phyloP scores from a whole-genome alignment of 192 early-diverging fungal genomes.

The Coemansia sp. region DNA sequence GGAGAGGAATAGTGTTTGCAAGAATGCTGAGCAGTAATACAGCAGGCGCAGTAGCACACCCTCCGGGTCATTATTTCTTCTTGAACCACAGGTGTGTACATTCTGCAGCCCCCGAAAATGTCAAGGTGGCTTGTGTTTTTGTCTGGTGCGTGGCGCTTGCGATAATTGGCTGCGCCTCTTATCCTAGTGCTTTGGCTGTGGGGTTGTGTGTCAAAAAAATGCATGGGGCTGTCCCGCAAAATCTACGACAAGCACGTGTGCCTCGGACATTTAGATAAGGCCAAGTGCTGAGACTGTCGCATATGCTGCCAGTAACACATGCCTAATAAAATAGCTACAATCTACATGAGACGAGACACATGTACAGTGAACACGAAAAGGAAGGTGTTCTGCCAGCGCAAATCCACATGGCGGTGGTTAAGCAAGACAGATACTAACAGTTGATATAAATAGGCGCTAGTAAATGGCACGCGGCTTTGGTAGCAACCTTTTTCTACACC shows the following conservation, averaged over 20 bases:
- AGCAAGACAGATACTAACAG: not conserved
- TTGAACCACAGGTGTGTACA: not conserved
- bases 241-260: not conserved
- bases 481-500: not conserved
- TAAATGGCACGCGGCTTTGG: not conserved
- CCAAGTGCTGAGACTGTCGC: not conserved
- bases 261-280: not conserved
- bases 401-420: not conserved
- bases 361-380: not conserved
- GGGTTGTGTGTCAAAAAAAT: not conserved
- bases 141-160: constrained; percentile 1
- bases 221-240: not conserved
- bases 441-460: not conserved
- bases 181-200: not conserved
- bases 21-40: not conserved
- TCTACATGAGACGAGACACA: not conserved
- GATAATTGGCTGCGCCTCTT: constrained; percentile 8
- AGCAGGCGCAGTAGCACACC: not conserved
- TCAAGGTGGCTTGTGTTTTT: constrained; percentile 8
- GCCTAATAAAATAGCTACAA: not conserved
- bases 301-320: not conserved
- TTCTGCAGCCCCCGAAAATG: not conserved
- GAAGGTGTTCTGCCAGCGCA: not conserved
- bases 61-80: not conserved
- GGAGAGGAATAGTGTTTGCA: not conserved